These are phyloP conservation scores for Magnolia kwangsiensis DNA, from an alignment of 164 flowering plant species.

Conservation along the genomic window DNA sequence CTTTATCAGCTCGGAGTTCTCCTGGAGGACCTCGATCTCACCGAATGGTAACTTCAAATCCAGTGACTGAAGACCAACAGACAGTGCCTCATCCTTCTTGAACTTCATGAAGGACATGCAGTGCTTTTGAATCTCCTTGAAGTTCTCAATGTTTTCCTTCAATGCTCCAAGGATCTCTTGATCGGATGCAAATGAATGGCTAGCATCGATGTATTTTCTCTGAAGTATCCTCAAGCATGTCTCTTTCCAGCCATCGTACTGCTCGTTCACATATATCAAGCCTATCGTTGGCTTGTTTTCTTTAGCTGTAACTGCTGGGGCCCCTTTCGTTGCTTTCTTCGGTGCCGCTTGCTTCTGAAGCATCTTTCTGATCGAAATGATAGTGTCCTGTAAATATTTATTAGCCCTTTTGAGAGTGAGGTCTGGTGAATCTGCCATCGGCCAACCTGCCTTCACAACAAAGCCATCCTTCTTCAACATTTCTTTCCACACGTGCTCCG, in stretches of 20 bases:
- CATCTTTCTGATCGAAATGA: slow-evolving; percentile 69
- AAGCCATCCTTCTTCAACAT: slow-evolving; percentile 71
- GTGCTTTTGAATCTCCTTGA: slow-evolving; percentile 58
- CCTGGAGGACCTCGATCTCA: slow-evolving; percentile 70
- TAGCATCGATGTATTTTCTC: slow-evolving; percentile 39
- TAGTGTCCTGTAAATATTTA: slow-evolving; percentile 73
- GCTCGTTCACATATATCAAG: slow-evolving; percentile 71
- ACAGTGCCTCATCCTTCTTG: slow-evolving; percentile 68
- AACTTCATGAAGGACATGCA: slow-evolving; percentile 90
- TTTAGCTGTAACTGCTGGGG: slow-evolving; percentile 28
- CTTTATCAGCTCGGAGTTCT: slow-evolving; percentile 72
- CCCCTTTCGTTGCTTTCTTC: slow-evolving; percentile 60
- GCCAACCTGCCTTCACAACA: slow-evolving; percentile 82
- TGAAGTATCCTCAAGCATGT: slow-evolving; percentile 66
- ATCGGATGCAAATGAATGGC: slow-evolving; percentile 58
- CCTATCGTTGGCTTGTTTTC: slow-evolving; percentile 41
- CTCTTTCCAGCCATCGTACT: slow-evolving; percentile 84
- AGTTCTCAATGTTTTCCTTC: slow-evolving; percentile 40
- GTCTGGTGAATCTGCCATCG: slow-evolving; percentile 56
- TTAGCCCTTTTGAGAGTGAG: slow-evolving; percentile 68
- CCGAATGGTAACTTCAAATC: slow-evolving; percentile 73
- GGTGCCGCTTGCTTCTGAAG: slow-evolving; percentile 64
- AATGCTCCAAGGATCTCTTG: slow-evolving; percentile 54
- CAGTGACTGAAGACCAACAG: slow-evolving; percentile 68
- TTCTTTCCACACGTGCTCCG: slow-evolving; percentile 74